Evolutionary conservation across 2,329 filamentous ascomycete species (phyloP).

Genomic region (Penicillium decumbens): DNA sequence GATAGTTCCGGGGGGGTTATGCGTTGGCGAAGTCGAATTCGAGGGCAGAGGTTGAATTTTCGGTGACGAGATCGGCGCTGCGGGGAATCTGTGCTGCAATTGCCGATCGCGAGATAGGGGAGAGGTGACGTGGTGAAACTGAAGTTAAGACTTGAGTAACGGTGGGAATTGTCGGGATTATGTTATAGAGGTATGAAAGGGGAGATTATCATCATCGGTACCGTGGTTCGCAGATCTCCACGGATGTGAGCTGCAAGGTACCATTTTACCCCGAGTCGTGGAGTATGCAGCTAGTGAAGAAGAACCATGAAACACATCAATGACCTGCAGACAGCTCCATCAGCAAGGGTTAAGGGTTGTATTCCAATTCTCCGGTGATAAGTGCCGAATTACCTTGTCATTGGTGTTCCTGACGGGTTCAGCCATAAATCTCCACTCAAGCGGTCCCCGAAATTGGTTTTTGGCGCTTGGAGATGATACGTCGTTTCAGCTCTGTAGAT

Average conservation of each 20-base stretch:
- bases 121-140: conserved; percentile 9
- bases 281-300: background rate
- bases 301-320: conserved; percentile 1
- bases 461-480: conserved; percentile 5
- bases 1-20: background rate
- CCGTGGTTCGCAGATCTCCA: conserved; percentile 16
- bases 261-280: background rate
- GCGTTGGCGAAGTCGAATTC: background rate
- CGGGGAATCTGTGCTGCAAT: conserved; percentile 14
- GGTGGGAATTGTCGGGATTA: background rate
- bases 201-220: conserved; percentile 13
- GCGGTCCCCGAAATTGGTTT: conserved; percentile 11
- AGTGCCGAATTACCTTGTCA: background rate
- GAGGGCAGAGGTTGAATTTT: conserved; percentile 10
- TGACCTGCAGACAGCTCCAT: background rate
- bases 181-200: background rate
- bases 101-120: conserved; percentile 16
- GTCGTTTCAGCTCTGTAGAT: background rate
- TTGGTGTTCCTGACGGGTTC: background rate
- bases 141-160: background rate
- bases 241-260: conserved; percentile 14
- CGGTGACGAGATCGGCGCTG: conserved; percentile 19
- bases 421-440: conserved; percentile 7
- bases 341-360: background rate
- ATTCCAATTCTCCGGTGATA: background rate